Base-by-base conservation (phyloP, 106 monocot species). In the Apostasia ramifera region DNA sequence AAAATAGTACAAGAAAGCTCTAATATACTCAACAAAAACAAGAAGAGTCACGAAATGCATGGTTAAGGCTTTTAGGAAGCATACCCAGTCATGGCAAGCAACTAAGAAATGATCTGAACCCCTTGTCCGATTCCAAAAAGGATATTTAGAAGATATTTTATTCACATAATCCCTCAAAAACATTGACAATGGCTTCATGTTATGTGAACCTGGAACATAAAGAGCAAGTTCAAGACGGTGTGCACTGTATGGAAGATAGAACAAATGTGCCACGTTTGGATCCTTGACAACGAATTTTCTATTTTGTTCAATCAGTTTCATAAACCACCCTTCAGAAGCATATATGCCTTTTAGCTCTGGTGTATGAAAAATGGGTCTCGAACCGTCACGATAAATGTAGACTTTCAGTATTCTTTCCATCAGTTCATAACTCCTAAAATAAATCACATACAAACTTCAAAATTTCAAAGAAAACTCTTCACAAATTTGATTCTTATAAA, bases 21-120 rank as follows among this genome's bases (percentile, higher is more conserved):
- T 11, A 45, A 44, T 44, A n/a, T n/a, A 45, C 45, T 6, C 5
- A 45, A 62, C 39, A 41, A 62, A 62, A 43, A 44, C 62, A n/a
- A 13, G 26, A 26, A 26, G 26, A 26, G 26, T 26, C 26, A 26
- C 26, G 26, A 26, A 26, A 26, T 26, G 26, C 26, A 26, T 26
- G 26, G 43, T n/a, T 62, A 44, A 41, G n/a, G 2, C 9, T n/a
- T 45, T 45, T 45, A 62, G 43, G 8, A 45, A 63, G 60, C 81
- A 79, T 82, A 92, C 95, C 95, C 95, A 97, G 67, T 97, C 95
- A 89, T 97, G 92, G 68, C 95, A 97, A 72, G 95, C 91, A 74
- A 86, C 92, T 4, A 97, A 72, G 70, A 97, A 97, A 66, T 97
- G 95, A 66, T 97, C 95, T 51, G 81, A 60, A 54, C 95, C 95